These are phyloP conservation scores for Evansstolkia leycettana DNA, from an alignment of 495 filamentous ascomycete genomes.

Conservation along the genomic window DNA sequence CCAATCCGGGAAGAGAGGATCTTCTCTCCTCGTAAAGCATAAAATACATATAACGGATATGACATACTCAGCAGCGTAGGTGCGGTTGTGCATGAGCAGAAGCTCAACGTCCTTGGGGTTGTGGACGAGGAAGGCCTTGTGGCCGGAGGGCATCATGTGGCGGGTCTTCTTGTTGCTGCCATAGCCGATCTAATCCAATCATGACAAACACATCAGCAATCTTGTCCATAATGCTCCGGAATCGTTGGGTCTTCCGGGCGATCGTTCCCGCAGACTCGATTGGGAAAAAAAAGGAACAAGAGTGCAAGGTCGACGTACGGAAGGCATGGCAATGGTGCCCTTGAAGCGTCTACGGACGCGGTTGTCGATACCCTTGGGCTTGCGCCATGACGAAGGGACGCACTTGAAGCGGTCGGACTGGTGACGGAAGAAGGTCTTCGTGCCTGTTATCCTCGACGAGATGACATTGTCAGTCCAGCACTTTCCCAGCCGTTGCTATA, in stretches of 20 bases:
- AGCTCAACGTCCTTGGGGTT: conserved; percentile 92
- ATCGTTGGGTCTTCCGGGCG: too few species aligned
- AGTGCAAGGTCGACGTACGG: conserved; percentile 62
- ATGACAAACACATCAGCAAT: conserved; percentile 5
- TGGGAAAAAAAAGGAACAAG: too few species aligned
- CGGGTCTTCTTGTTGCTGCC: conserved; percentile 97
- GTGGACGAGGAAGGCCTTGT: conserved; percentile 99
- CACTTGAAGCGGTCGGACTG: conserved; percentile 94
- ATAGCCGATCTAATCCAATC: conserved; percentile 71
- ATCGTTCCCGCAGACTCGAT: too few species aligned
- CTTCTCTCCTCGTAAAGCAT: too few species aligned
- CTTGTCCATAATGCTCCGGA: too few species aligned
- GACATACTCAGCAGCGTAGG: conserved; percentile 93
- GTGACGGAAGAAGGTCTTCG: conserved; percentile 85
- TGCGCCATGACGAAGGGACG: conserved; percentile 80
- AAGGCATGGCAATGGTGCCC: conserved; percentile 92
- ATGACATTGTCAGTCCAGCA: conserved; percentile 1
- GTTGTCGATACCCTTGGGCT: conserved; percentile 99
- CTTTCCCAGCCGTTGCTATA: neutral
- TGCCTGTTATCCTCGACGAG: conserved; percentile 39
- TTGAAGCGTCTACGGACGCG: conserved; percentile 83
- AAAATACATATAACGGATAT: too few species aligned
- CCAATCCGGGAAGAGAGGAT: too few species aligned
- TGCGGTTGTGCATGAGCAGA: conserved; percentile 98
- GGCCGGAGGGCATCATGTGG: conserved; percentile 97